These are phyloP conservation scores for Fusarium veterinarium DNA, from an alignment of 2,329 filamentous ascomycete genomes.

Conservation along the genomic window DNA sequence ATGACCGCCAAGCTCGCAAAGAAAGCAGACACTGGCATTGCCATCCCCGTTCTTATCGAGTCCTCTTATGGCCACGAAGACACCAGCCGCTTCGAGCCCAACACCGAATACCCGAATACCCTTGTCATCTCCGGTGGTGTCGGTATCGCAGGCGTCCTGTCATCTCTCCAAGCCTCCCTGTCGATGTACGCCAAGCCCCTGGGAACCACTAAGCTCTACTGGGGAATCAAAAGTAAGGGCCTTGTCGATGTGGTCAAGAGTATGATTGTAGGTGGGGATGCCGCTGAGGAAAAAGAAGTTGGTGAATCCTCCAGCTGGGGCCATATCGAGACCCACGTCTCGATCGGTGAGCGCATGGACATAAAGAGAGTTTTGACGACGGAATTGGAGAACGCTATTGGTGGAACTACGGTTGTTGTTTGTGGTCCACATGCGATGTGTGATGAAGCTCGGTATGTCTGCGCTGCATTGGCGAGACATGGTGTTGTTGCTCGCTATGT, in stretches of 20 bases:
- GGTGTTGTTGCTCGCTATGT: conserved; percentile 40
- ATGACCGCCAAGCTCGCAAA: conserved; percentile 38
- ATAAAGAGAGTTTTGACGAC: conserved; percentile 41
- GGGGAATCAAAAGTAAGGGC: conserved; percentile 42
- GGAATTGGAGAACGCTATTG: conserved; percentile 35
- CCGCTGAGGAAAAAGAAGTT: background rate
- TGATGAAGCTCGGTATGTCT: conserved; percentile 45
- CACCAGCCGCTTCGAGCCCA: conserved; percentile 33
- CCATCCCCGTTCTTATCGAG: conserved; percentile 46
- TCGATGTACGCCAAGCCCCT: conserved; percentile 29
- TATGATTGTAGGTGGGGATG: conserved; percentile 33
- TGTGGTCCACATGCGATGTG: conserved; percentile 47
- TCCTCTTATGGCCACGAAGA: conserved; percentile 45
- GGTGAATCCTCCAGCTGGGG: conserved; percentile 34
- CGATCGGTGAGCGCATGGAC: conserved; percentile 46
- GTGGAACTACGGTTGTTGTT: conserved; percentile 45
- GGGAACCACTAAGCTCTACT: conserved; percentile 46
- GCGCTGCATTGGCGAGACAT: conserved; percentile 42
- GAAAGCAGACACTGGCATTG: conserved; percentile 19
- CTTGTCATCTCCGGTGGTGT: conserved; percentile 49
- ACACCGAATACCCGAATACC: conserved; percentile 40
- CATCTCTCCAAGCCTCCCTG: conserved; percentile 38
- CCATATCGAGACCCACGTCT: conserved; percentile 44
- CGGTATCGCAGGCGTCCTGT: conserved; percentile 47
- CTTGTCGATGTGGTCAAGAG: conserved; percentile 44